A percentile compares a stretch with the other conserved stretches of the same genome.
Evolutionary conservation across 371 early-diverging fungal species (phyloP).

Genomic region (Nematocida sp.): DNA sequence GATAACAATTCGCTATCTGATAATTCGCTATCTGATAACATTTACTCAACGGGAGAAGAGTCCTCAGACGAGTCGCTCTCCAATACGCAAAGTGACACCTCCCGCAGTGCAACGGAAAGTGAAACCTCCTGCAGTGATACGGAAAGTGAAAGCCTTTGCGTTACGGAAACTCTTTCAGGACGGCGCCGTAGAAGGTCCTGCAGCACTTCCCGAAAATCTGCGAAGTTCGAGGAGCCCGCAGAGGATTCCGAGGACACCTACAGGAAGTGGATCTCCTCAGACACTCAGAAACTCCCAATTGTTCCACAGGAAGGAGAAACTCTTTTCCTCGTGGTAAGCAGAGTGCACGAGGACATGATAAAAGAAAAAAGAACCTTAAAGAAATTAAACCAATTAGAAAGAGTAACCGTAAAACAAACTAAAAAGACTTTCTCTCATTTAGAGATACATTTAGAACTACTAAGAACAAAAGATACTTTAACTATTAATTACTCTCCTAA

Average conservation of each 20-base stretch:
- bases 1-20: not conserved
- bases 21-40: not conserved
- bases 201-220: no score
- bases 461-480: not conserved
- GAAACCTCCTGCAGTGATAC: no score
- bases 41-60: not conserved
- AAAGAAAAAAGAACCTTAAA: no score
- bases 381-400: no score
- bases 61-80: not conserved
- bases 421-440: no score
- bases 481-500: not conserved
- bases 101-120: no score
- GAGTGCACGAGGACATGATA: no score
- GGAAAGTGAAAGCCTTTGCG: no score
- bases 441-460: not conserved
- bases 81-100: not conserved
- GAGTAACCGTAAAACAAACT: no score
- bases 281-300: not conserved
- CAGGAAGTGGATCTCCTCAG: not conserved
- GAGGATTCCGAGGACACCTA: not conserved
- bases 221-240: no score
- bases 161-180: no score
- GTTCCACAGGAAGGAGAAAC: slow-evolving; percentile 5
- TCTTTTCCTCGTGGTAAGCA: not conserved
- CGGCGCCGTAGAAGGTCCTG: no score